Percentiles rank a stretch among this genome's conserved stretches.
Conservation (phyloP, 1,284 basidiomycete genomes). For the Moesziomyces antarcticus region DNA sequence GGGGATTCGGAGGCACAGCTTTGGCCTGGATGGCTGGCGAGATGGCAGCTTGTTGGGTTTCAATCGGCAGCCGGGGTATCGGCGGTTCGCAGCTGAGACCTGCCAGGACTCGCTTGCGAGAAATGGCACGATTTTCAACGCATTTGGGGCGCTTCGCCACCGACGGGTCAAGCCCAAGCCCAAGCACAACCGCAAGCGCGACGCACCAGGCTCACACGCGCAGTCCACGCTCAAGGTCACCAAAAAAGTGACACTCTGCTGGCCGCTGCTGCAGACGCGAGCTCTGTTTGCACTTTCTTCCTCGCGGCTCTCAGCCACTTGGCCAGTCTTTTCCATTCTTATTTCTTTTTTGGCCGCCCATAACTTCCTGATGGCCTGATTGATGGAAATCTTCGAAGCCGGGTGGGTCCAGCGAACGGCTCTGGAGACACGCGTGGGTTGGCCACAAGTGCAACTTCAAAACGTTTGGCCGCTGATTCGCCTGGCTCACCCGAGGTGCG, state of each 20-base stretch:
- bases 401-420: not conserved
- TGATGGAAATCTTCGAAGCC: not conserved
- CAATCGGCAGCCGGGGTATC: no score
- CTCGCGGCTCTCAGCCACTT: not conserved
- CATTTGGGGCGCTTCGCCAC: not conserved
- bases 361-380: not conserved
- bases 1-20: no score
- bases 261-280: no score
- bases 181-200: not conserved
- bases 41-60: no score
- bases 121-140: conserved; percentile 1
- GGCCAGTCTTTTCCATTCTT: not conserved
- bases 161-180: no score
- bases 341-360: not conserved
- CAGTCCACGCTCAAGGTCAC: no score
- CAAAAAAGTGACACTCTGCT: not conserved
- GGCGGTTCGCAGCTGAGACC: not conserved
- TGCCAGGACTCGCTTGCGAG: not conserved
- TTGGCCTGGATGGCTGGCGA: no score
- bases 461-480: not conserved
- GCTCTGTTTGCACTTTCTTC: no score
- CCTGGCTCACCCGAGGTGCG: not conserved
- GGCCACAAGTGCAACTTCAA: no score
- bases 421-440: not conserved
- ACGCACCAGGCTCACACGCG: not conserved